A percentile compares a stretch with the other conserved stretches of the same genome.
Evolutionary conservation across 306 rosid species (phyloP).

Genomic region (Quercus wislizeni): DNA sequence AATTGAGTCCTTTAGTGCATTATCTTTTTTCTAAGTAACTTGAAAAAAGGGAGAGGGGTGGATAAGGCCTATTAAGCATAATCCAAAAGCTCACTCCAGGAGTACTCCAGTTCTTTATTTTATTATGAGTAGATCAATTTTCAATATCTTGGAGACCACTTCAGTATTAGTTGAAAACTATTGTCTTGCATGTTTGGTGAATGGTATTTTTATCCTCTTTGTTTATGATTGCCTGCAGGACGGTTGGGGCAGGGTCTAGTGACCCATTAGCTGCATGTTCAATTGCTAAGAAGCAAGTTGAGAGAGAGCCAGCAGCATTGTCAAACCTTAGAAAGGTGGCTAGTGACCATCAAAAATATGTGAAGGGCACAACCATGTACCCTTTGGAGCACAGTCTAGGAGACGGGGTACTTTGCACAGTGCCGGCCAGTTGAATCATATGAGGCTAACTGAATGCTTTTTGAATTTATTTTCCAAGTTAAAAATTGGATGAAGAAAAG

Average conservation of each 20-base stretch:
- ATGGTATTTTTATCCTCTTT: not conserved
- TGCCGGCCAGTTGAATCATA: conserved; percentile 38
- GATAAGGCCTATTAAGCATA: not conserved
- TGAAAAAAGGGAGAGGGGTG: not conserved
- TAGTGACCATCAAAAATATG: conserved; percentile 54
- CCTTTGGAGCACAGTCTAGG: conserved; percentile 77
- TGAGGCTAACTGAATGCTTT: conserved; percentile 9
- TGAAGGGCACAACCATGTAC: conserved; percentile 72
- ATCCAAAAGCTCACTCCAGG: not conserved
- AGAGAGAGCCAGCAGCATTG: conserved; percentile 36
- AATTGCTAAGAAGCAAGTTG: conserved; percentile 50
- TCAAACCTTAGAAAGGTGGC: conserved; percentile 60
- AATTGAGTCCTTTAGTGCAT: too few species aligned
- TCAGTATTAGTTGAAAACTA: not conserved
- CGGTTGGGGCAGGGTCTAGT: conserved; percentile 77
- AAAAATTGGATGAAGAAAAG: not conserved
- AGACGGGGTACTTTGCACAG: conserved; percentile 77
- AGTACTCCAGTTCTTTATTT: too few species aligned
- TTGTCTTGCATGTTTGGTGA: not conserved
- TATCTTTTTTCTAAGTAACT: too few species aligned
- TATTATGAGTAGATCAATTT: too few species aligned
- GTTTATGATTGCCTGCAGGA: conserved; percentile 45
- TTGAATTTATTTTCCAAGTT: not conserved
- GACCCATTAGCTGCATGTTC: conserved; percentile 72
- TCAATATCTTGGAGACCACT: not conserved